Evolutionary conservation across 768 basidiomycete species (phyloP), one percentile per base, ranked within the genome.

Genomic region (Goffeauzyma gilvescens): DNA sequence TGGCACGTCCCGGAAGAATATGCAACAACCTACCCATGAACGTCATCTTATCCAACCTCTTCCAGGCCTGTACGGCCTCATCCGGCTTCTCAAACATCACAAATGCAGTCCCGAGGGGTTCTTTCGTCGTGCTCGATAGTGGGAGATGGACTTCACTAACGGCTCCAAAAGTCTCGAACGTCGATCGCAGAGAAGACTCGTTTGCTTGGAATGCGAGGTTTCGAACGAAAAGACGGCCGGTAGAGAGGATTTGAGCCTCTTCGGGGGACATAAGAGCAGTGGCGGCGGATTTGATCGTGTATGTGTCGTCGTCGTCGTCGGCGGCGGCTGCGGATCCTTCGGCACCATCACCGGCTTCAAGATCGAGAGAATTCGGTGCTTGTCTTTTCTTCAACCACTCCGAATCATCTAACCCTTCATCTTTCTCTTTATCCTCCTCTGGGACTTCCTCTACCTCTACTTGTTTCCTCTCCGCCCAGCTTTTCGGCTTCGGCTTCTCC

Each of bases 1-100:
- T 55, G n/a, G 54, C 53, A 17, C 61, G 42, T 5, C 61, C 61
- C 5, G 81, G 81, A 0, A 98, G 69, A 41, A 96, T 76, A 57
- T 96, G 93, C 1, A 98, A 61, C 0, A 96, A 62, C 22, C 93
- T 76, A 3, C 93, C 93, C 65, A 89, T 86, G 62, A 93, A 87
- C 0, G 83, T 76, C 27, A 71, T 77, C 44, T 75, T 76, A 58
- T 96, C 89, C 25, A 95, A 70, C 0, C 69, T 69, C 43, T 77
- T 72, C 51, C 78, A 85, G 0, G 90, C 93, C 0, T 70, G 65
- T 0, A 86, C 53, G 0, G 79, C 78, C 13, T 67, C 61, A 3
- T 65, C 45, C 0, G 74, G 57, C 2, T 66, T 58, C 6, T 50
- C 58, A 45, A 71, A 81, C 2, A 69, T 67, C 24, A 78, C 68